A percentile compares a stretch with the other conserved stretches of the same genome.
Evolutionary conservation across 345 rosid genomes (phyloP).

Genomic region (Eucalyptus virginea): DNA sequence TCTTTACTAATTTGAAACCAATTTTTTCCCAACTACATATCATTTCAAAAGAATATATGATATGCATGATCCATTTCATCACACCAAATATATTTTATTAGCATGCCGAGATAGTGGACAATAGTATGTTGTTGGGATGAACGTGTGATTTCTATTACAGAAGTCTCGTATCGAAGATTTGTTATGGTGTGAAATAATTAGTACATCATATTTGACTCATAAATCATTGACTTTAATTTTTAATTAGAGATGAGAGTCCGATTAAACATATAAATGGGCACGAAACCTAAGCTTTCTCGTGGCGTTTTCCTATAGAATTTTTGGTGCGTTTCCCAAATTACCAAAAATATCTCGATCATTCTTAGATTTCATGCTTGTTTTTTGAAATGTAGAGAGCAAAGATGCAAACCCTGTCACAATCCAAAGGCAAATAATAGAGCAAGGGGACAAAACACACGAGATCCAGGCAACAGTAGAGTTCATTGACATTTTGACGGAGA

Average conservation of each 20-base stretch:
- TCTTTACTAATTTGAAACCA: not conserved
- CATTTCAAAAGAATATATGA: not conserved
- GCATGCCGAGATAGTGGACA: not conserved
- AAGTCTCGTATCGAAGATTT: not conserved
- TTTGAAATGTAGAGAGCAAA: not conserved
- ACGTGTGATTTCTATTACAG: accelerated
- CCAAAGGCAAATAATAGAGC: not conserved
- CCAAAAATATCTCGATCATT: not conserved
- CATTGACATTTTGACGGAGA: not conserved
- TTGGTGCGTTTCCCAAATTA: too few species aligned
- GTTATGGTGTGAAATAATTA: accelerated
- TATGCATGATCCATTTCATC: not conserved
- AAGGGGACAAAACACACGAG: not conserved
- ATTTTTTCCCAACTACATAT: not conserved
- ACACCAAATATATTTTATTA: not conserved
- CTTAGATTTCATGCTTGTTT: not conserved
- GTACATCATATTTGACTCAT: accelerated
- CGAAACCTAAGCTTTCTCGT: not conserved
- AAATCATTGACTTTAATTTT: not conserved
- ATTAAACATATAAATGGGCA: not conserved
- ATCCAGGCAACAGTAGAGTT: not conserved
- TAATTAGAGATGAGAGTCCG: not conserved
- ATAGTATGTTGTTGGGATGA: not conserved
- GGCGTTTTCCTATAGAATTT: not conserved
- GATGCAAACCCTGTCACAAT: not conserved